Conservation (phyloP, 805 yeast species). For the Zygosaccharomyces gambellarensis region DNA sequence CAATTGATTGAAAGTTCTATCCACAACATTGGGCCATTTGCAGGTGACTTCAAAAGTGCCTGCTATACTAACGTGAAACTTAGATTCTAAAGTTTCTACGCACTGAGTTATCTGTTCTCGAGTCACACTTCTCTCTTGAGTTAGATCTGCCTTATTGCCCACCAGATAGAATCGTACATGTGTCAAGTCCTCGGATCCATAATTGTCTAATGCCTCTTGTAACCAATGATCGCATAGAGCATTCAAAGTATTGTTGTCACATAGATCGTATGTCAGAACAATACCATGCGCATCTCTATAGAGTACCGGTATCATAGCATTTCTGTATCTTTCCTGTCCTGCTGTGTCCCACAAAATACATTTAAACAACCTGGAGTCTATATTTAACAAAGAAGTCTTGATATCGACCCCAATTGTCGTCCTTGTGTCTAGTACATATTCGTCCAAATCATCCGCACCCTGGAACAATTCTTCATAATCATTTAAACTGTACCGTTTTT, state of each 20-base stretch:
- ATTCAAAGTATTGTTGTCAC: conserved; percentile 36
- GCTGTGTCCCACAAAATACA: conserved; percentile 49
- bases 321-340: conserved; percentile 46
- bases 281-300: conserved; percentile 47
- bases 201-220: conserved; percentile 38
- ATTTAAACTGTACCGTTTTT: conserved; percentile 32
- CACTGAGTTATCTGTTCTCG: conserved; percentile 38
- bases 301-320: conserved; percentile 41
- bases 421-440: conserved; percentile 35
- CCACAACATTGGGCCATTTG: conserved; percentile 38
- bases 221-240: conserved; percentile 41
- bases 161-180: conserved; percentile 39
- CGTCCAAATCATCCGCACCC: conserved; percentile 22
- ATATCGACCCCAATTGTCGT: conserved; percentile 47
- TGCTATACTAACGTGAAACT: conserved; percentile 34
- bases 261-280: conserved; percentile 42
- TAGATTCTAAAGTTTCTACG: conserved; percentile 30
- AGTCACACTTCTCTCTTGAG: conserved; percentile 36
- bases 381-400: conserved; percentile 40
- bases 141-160: conserved; percentile 43
- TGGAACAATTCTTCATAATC: conserved; percentile 33
- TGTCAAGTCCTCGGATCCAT: conserved; percentile 24
- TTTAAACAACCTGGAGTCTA: conserved; percentile 42
- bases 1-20: conserved; percentile 37
- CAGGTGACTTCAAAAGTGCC: conserved; percentile 48